Evolutionary conservation across 2,329 filamentous ascomycete species (phyloP), one percentile per base, ranked within the genome.

Genomic region (Zasmidium angulare): DNA sequence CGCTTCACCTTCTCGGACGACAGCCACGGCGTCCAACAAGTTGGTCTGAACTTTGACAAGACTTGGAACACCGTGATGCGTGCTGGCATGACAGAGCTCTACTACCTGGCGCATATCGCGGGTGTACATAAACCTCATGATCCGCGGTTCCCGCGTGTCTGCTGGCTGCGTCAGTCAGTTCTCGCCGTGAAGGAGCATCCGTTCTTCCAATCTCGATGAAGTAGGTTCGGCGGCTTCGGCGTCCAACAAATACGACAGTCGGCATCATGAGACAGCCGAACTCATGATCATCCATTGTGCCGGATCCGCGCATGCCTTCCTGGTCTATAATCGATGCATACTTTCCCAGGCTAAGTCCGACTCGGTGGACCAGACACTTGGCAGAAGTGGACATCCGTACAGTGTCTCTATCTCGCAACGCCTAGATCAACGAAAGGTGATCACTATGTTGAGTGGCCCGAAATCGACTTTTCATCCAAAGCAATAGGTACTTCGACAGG

Each of bases 1-100:
- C 85, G 84, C 61, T 96, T 98, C 75, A 96, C 91, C 55, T 82
- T 99, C 68, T 96, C 91, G 6, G 95, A 99, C 74, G 95, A 99
- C 76, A 96, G 92, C 74, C 95, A 99, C 78, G 90, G 90, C 43
- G 84, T 91, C 59, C 89, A 84, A 1, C 93, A 99, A 72, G 83
- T 99, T 3, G 91, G 87, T n/a, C 87, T 91, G 53, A 93, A 96
- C 72, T 98, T 95, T 77, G 71, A 74, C 3, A 61, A 55, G 50
- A 57, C 62, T 21, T 58, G 63, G 36, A 59, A 62, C 46, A 66
- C 56, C 49, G 86, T 89, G 3, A 76, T 96, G 59, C 81, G 78
- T 60, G 77, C 91, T 12, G 87, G 86, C 3, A 85, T 93, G 23
- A 71, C 77, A 29, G 79, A 86, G 59, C 77, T 95, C 29, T 70